phyloP scores from a whole-genome alignment of 148 eudicot species.

The Hydrangea macrophylla region DNA sequence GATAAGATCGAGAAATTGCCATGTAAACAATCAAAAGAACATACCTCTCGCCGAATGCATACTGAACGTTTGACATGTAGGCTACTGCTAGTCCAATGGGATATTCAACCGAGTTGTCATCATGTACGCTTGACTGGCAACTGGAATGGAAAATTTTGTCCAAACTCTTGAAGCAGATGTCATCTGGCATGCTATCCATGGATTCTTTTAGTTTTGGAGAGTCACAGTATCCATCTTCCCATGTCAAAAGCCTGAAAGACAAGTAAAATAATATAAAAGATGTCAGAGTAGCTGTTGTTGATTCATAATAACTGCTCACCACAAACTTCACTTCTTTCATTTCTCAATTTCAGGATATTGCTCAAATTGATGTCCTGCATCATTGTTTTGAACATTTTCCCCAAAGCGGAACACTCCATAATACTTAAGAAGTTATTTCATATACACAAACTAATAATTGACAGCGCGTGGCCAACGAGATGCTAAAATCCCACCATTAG shows the following conservation, averaged over 20 bases:
- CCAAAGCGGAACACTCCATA: background rate
- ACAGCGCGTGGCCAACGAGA: background rate
- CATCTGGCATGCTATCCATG: conserved; percentile 23
- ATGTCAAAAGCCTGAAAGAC: conserved; percentile 53
- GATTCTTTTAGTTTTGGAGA: conserved; percentile 23
- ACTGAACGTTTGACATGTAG: conserved; percentile 46
- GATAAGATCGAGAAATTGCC: conserved; percentile 2
- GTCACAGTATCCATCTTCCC: conserved; percentile 72
- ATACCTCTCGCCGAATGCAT: conserved; percentile 76
- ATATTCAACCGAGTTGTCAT: conserved; percentile 24
- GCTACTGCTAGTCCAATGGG: conserved; percentile 37
- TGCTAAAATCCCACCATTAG: background rate
- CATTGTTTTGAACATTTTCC: background rate
- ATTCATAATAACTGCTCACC: background rate
- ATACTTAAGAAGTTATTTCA: background rate
- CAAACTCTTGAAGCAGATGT: conserved; percentile 19
- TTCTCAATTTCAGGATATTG: background rate
- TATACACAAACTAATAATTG: background rate
- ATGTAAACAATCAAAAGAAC: conserved; percentile 12
- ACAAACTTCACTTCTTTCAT: background rate
- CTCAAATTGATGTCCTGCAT: background rate
- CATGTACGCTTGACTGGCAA: conserved; percentile 17
- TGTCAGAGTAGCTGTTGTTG: background rate
- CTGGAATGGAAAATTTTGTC: conserved; percentile 18
- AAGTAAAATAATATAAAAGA: background rate